Conservation (phyloP, 257 asterid genomes). For the Solanum neorickii region DNA sequence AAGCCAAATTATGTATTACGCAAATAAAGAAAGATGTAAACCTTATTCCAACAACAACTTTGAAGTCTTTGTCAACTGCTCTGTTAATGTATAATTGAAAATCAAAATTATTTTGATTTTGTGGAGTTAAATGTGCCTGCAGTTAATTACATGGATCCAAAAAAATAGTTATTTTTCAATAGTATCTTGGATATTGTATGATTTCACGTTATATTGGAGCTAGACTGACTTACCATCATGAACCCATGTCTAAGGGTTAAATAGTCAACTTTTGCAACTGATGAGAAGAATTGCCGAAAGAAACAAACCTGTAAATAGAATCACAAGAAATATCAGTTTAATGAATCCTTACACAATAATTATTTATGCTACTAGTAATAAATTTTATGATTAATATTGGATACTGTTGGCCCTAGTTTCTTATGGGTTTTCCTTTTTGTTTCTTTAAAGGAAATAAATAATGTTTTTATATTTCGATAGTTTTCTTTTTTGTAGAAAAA, state of each 20-base stretch:
- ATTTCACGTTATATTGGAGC: neutral
- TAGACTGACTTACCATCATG: neutral
- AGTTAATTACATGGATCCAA: neutral
- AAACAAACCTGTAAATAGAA: slow-evolving; percentile 7
- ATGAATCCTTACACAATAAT: neutral
- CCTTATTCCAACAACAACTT: slow-evolving; percentile 17
- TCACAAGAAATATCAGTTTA: neutral
- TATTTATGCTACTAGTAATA: neutral
- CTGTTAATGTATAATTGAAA: slow-evolving; percentile 12
- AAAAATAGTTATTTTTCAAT: neutral
- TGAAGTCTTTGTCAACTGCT: slow-evolving; percentile 14
- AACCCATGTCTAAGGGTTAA: slow-evolving; percentile 18
- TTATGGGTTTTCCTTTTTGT: too few relatives aligned
- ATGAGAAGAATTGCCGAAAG: slow-evolving; percentile 10
- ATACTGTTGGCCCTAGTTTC: too few relatives aligned
- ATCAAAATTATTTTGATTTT: slow-evolving; percentile 3
- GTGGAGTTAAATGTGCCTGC: slow-evolving; percentile 14
- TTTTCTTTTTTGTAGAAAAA: too few relatives aligned
- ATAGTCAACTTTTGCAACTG: slow-evolving; percentile 20
- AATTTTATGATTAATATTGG: neutral
- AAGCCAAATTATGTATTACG: too few relatives aligned
- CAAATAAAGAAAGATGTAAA: neutral
- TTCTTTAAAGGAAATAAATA: too few relatives aligned
- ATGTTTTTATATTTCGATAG: too few relatives aligned
- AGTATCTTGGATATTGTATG: neutral